Conservation (phyloP, 164 flowering plant genomes). For the Cinnamomum chago region DNA sequence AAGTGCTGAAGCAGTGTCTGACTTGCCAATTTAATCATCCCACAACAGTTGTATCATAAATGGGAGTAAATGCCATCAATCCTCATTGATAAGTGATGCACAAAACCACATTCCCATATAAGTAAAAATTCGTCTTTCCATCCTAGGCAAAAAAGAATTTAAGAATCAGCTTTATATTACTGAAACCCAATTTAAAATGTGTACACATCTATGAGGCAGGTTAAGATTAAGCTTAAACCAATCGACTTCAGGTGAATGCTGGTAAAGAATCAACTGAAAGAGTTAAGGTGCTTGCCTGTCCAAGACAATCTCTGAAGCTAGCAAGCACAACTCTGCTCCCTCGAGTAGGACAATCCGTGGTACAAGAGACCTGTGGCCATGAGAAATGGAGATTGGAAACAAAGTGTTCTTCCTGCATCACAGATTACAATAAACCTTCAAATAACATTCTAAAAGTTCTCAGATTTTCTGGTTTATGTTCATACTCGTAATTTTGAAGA, state of each 20-base stretch:
- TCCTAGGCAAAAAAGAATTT: neutral
- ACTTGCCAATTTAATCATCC: too few species aligned
- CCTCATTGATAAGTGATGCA: neutral
- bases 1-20: too few species aligned
- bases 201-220: neutral
- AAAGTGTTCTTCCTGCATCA: slow-evolving; percentile 52
- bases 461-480: neutral
- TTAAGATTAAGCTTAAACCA: neutral
- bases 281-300: slow-evolving; percentile 29
- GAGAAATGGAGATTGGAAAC: slow-evolving; percentile 45
- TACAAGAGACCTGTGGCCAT: slow-evolving; percentile 55
- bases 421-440: neutral
- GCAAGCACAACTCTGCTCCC: slow-evolving; percentile 43
- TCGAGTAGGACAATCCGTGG: slow-evolving; percentile 20
- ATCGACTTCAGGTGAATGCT: neutral
- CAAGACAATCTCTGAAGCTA: slow-evolving; percentile 29
- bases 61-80: too few species aligned
- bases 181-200: neutral
- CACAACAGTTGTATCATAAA: too few species aligned
- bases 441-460: neutral
- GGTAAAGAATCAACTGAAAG: slow-evolving; percentile 1
- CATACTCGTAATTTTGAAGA: neutral
- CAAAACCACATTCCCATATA: neutral
- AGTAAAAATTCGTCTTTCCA: neutral
- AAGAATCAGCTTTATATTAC: neutral